Evolutionary conservation across 495 filamentous ascomycete genomes (phyloP).

Genomic region (Aspergillus heteromorphus): DNA sequence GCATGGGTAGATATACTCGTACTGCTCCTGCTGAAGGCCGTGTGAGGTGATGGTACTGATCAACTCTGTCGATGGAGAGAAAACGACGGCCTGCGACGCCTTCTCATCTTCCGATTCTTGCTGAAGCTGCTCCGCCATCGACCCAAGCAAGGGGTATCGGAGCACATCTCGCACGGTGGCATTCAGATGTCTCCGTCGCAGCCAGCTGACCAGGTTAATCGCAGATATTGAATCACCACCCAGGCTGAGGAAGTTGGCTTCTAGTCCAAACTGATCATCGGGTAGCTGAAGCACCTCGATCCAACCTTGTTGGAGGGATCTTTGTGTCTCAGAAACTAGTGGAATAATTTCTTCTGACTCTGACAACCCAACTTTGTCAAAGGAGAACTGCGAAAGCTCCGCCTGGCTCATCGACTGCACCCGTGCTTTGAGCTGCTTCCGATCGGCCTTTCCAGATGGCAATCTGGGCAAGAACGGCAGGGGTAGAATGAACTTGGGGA

Average conservation of each 20-base stretch:
- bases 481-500: constrained; percentile 1
- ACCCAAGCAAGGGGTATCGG: neutral
- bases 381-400: neutral
- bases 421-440: neutral
- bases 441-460: constrained; percentile 4
- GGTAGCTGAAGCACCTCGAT: constrained; percentile 9
- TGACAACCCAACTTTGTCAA: neutral
- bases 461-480: neutral
- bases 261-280: constrained; percentile 1
- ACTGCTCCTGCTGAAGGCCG: neutral
- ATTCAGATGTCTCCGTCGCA: neutral
- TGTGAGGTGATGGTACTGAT: neutral
- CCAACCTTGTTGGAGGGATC: constrained; percentile 13
- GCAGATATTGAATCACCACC: constrained; percentile 29
- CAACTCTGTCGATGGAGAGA: neutral
- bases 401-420: neutral
- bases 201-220: constrained; percentile 9
- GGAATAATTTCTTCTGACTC: neutral
- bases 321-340: neutral
- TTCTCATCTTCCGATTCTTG: neutral
- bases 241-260: constrained; percentile 16
- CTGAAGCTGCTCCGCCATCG: neutral
- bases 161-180: neutral
- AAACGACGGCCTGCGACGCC: neutral
- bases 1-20: constrained; percentile 13